These are phyloP conservation scores for Perkinsus olseni DNA, from an alignment of 169 alveolate genomes.

Conservation along the genomic window DNA sequence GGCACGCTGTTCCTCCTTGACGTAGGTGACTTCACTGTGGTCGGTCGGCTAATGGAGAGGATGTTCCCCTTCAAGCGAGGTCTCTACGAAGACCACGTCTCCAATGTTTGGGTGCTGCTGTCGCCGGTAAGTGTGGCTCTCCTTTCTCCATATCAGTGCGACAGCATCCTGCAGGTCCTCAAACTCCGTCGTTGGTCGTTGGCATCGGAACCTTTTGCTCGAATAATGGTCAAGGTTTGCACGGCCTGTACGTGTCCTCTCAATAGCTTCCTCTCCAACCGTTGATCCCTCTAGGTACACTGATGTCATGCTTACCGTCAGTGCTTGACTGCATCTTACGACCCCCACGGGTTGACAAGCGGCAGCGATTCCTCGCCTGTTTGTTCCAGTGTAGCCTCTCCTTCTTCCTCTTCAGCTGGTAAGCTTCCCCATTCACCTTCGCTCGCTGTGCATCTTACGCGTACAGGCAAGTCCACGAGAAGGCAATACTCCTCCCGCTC, in stretches of 20 bases:
- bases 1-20: no score
- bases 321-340: conserved; percentile 3
- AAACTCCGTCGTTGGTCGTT: background rate
- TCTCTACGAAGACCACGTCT: conserved; percentile 67
- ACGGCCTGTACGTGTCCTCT: background rate
- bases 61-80: conserved; percentile 78
- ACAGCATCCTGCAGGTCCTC: background rate
- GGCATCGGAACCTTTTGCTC: background rate
- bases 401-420: conserved; percentile 38
- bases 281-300: background rate
- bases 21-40: background rate
- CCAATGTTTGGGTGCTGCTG: conserved; percentile 58
- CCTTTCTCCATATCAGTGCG: background rate
- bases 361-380: conserved; percentile 16
- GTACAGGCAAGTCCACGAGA: conserved; percentile 82
- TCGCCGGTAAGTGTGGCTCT: conserved; percentile 1
- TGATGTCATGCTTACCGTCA: conserved; percentile 9
- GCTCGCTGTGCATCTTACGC: no score
- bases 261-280: background rate
- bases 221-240: background rate
- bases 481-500: conserved; percentile 67
- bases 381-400: conserved; percentile 37
- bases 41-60: conserved; percentile 12
- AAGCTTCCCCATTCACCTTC: conserved; percentile 41
- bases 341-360: background rate